Evolutionary conservation across 139 green algal genomes (phyloP), one percentile per base, ranked within the genome.

Genomic region (Chlorella sp.): DNA sequence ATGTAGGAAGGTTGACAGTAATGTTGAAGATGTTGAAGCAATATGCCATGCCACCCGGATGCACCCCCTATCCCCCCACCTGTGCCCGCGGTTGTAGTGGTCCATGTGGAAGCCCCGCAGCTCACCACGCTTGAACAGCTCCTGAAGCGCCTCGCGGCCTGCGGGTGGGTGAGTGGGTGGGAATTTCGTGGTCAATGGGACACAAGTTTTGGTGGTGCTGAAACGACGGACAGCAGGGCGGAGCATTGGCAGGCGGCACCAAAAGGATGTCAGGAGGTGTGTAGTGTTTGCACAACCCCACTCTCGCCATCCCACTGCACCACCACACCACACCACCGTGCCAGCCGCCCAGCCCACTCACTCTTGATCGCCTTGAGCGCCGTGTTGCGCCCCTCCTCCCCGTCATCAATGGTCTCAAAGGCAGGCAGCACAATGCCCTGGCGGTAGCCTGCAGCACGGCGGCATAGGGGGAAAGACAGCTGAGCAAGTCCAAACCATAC

Each of bases 371-470:
- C 78, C 68, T 86, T 83, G 36, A 86, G 75, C 39, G 85, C 89
- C 34, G 60, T 85, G 57, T 75, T 60, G 76, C 66, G 76, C 48
- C 83, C 85, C 66, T 91, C 90, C 22, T 86, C 87, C 11, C 87
- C 90, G 14, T 86, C 87, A 30, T 69, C 80, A 26, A 73, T 34
- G 36, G 83, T 91, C 60, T 91, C 90, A 69, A 93, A 87, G 37
- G 91, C 91, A 0, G 91, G 91, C 77, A 93, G 89, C 75, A 93
- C 91, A 30, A 93, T 87, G 66, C 83, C 83, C 84, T 93, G 86
- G 40, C 75, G 36, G 71, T 88, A 75, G 69, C 66, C 60, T 81
- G 75, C 75, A 39, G 75, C 18, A 18, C 28, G 12, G 14, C 71
- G 11, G 71, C 68, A 39, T 78, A 16, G 32, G 71, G 32, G 71